Evolutionary conservation across 352 stramenopile species (phyloP).

Genomic region (Globisporangium parvum): DNA sequence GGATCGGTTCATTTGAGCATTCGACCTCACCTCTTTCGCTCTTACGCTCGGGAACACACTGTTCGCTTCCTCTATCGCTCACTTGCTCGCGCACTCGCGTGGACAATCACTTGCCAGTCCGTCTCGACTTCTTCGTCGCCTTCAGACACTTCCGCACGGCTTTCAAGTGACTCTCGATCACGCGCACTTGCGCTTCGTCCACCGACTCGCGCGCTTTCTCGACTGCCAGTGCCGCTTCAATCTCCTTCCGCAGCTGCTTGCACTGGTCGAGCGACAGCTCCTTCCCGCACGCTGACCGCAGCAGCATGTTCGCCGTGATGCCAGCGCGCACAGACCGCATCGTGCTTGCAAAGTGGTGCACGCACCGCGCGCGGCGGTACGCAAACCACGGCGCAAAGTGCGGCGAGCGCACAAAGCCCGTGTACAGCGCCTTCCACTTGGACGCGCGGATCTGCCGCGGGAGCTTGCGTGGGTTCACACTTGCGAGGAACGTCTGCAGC

Average conservation of each 20-base stretch:
- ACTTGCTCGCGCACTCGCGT: not conserved
- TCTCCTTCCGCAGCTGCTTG: conserved; percentile 35
- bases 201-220: conserved; percentile 28
- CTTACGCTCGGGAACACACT: too few relatives aligned
- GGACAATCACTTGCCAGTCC: not conserved
- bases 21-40: too few relatives aligned
- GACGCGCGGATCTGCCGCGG: conserved; percentile 50
- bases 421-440: conserved; percentile 73
- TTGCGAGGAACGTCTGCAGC: conserved; percentile 43
- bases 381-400: conserved; percentile 78
- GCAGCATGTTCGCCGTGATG: conserved; percentile 26
- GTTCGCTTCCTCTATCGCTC: not conserved
- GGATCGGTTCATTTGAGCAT: too few relatives aligned
- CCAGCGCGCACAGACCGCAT: conserved; percentile 45
- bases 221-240: conserved; percentile 31
- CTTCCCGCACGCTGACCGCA: conserved; percentile 37
- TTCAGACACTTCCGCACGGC: conserved; percentile 32
- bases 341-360: conserved; percentile 57
- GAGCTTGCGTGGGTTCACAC: conserved; percentile 47
- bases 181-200: conserved; percentile 34
- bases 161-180: conserved; percentile 39
- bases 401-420: conserved; percentile 55
- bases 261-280: conserved; percentile 42
- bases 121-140: conserved; percentile 4
- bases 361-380: conserved; percentile 59